Conservation (phyloP, 208 protist species). For the Leishmania braziliensis region DNA sequence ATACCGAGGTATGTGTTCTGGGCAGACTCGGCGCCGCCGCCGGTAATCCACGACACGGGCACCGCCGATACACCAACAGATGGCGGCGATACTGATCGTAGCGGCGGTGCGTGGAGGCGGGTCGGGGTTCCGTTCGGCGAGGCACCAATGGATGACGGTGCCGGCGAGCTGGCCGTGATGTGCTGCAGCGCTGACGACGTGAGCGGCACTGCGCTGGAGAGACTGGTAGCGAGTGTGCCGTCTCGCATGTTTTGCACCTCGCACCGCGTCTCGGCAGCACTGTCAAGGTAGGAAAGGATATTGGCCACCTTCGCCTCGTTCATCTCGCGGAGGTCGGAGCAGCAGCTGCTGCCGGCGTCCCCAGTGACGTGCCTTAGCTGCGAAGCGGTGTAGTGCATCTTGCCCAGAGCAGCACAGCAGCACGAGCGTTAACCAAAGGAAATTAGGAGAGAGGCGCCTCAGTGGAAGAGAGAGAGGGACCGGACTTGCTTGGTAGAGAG, state of each 20-base stretch:
- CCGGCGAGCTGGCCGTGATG: slow-evolving; percentile 26
- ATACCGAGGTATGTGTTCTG: slow-evolving; percentile 79
- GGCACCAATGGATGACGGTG: slow-evolving; percentile 15
- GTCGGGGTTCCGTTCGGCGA: background rate
- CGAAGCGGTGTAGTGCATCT: background rate
- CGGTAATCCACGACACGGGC: slow-evolving; percentile 22
- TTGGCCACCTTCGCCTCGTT: slow-evolving; percentile 89
- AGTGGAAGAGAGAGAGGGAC: background rate
- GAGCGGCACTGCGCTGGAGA: slow-evolving; percentile 32
- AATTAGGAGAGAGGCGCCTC: background rate
- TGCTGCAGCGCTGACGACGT: slow-evolving; percentile 39
- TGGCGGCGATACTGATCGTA: background rate
- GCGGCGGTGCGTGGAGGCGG: background rate
- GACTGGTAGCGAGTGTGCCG: slow-evolving; percentile 18
- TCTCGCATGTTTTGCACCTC: slow-evolving; percentile 5
- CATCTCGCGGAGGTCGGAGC: slow-evolving; percentile 84
- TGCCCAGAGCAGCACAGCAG: background rate
- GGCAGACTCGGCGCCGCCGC: slow-evolving; percentile 36
- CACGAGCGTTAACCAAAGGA: background rate
- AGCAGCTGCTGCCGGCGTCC: slow-evolving; percentile 50
- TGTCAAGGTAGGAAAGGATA: slow-evolving; percentile 84
- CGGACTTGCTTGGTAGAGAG: background rate
- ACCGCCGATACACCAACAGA: background rate
- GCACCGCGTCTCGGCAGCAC: slow-evolving; percentile 1
- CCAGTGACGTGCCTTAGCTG: slow-evolving; percentile 5